These are phyloP conservation scores for Fusarium lyarnte DNA, from an alignment of 2,329 filamentous ascomycete species.

Conservation along the genomic window DNA sequence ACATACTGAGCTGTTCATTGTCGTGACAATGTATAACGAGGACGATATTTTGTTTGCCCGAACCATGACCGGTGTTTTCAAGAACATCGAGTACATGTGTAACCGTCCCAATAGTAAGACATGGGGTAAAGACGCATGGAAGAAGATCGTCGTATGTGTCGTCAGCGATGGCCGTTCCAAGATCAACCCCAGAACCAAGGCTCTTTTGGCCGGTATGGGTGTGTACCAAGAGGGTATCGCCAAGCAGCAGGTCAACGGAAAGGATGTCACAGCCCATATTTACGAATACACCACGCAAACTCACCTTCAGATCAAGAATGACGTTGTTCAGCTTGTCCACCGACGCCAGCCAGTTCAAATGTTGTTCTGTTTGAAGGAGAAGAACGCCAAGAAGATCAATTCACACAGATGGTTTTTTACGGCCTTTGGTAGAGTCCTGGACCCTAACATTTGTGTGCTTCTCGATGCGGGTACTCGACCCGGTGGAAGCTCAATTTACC, in stretches of 20 bases:
- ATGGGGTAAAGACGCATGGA: slow-evolving; percentile 98
- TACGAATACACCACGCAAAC: slow-evolving; percentile 95
- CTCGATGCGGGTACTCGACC: slow-evolving; percentile 96
- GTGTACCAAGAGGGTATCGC: slow-evolving; percentile 99
- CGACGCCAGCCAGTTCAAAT: slow-evolving; percentile 94
- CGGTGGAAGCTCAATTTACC: slow-evolving; percentile 93
- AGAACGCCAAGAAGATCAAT: slow-evolving; percentile 99
- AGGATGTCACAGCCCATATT: slow-evolving; percentile 96
- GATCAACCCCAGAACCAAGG: slow-evolving; percentile 92
- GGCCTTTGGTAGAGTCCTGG: slow-evolving; percentile 89
- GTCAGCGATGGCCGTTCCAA: slow-evolving; percentile 97
- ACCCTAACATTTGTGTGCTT: slow-evolving; percentile 96
- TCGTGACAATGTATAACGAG: slow-evolving; percentile 99
- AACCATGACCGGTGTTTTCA: slow-evolving; percentile 96
- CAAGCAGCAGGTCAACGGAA: slow-evolving; percentile 96
- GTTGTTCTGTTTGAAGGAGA: slow-evolving; percentile 98
- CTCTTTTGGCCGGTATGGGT: slow-evolving; percentile 90
- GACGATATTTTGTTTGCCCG: slow-evolving; percentile 95
- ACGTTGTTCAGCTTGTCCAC: slow-evolving; percentile 83
- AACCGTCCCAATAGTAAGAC: slow-evolving; percentile 92
- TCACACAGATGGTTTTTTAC: slow-evolving; percentile 99
- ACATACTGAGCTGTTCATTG: slow-evolving; percentile 95
- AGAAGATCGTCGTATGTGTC: slow-evolving; percentile 98
- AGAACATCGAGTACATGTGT: slow-evolving; percentile 99
- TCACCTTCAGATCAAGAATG: slow-evolving; percentile 88